Base-by-base conservation (phyloP, 495 filamentous ascomycete genomes). In the Hypomontagnella submonticulosa region DNA sequence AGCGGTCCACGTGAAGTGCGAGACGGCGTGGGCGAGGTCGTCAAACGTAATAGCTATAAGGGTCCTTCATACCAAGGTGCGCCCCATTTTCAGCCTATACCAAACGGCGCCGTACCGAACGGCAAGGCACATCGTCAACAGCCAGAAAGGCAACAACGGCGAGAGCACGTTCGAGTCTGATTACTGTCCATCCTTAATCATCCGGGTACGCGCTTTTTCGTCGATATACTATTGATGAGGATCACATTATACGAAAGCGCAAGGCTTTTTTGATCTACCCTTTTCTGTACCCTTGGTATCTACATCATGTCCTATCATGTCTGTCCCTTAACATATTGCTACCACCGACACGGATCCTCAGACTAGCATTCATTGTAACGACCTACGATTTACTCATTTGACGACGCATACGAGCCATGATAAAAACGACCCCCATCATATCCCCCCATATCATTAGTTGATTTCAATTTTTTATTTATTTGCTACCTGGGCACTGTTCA, bases 21-120 rank as follows among this genome's bases (percentile, higher is more conserved):
- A 47, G 80, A 83, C 49, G 83, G 83, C 9, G 75, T 84, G 6
- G 81, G 81, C 13, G 84, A 85, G 33, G 79, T 85, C 34, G 78
- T 85, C 38, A 67, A 76, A 27, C 67, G 75, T 37, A 74, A 66
- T 16, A 76, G 73, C 41, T 75, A 73, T 37, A 70, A 47, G 56
- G 69, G 71, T 13, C 69, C 69, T 32, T 71, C 65, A 11, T 71
- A 71, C 46, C 71, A 73, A 50, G 61, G 46, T 18, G 66, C 48
- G 38, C 70, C 57, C 23, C 63, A 46, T 61, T 55, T 61, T n/a
- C 54, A 55, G 13, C 30, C 61, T 27, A 15, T 37, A 7, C 15
- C 49, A 12, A 60, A 69, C 36, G 60, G 44, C 10, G 30, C 61
- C 18, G 20, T 37, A 7, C 20, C 49, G 12, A 60, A 69, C 36